Percentiles rank a stretch among this genome's conserved stretches.
Conservation (phyloP, 2,329 filamentous ascomycete species). For the Chaetomiaceae sp. region DNA sequence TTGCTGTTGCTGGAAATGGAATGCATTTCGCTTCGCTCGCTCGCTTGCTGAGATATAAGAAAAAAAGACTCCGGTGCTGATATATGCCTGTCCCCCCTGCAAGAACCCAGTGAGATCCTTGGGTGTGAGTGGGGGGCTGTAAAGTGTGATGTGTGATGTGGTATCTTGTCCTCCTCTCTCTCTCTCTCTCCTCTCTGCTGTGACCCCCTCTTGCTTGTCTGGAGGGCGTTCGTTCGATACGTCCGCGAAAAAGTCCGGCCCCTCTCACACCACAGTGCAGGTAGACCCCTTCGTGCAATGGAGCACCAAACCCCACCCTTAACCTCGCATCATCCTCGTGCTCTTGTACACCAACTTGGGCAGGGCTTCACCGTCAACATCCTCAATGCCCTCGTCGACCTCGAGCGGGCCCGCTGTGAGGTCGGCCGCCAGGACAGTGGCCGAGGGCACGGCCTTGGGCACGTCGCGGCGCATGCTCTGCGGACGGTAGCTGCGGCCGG, state of each 20-base stretch:
- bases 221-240: no score
- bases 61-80: constrained; percentile 3
- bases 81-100: not conserved
- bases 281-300: not conserved
- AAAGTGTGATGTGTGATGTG: not conserved
- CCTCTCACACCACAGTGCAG: not conserved
- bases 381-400: constrained; percentile 40
- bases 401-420: constrained; percentile 25
- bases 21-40: no score
- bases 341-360: constrained; percentile 41
- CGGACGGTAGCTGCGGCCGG: constrained; percentile 47
- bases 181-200: not conserved
- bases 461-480: constrained; percentile 48
- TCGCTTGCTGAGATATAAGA: not conserved
- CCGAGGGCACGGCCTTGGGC: constrained; percentile 1
- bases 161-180: not conserved
- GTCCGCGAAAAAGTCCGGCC: not conserved
- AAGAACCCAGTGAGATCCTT: not conserved
- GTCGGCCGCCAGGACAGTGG: no score
- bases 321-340: constrained; percentile 31
- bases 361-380: constrained; percentile 32
- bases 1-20: no score
- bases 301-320: not conserved
- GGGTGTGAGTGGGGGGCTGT: no score
- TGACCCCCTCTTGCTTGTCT: no score